Conservation (phyloP, 257 asterid genomes). For the Solanum peruvianum region DNA sequence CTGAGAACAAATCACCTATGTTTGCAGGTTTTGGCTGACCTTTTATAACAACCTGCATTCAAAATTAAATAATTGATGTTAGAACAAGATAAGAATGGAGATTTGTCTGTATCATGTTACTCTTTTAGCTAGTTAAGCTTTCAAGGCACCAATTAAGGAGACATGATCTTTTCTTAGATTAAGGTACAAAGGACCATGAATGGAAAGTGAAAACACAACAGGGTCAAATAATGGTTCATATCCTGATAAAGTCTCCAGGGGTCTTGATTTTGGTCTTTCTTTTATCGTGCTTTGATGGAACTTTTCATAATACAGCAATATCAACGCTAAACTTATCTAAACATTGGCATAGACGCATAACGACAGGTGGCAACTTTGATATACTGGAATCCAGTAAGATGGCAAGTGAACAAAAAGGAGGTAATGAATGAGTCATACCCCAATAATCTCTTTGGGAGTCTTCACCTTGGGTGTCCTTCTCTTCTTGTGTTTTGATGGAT, state of each 20-base stretch:
- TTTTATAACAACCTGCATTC: conserved; percentile 35
- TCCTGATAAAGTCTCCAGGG: conserved; percentile 45
- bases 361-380: background rate
- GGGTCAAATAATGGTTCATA: conserved; percentile 13
- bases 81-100: background rate
- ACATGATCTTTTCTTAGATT: background rate
- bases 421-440: conserved; percentile 29
- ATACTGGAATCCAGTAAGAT: background rate
- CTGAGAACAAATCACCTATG: conserved; percentile 86
- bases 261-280: conserved; percentile 49
- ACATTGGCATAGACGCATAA: background rate
- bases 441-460: conserved; percentile 47
- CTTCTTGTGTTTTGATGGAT: conserved; percentile 55
- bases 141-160: background rate
- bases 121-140: background rate
- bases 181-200: background rate
- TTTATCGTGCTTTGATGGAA: conserved; percentile 52
- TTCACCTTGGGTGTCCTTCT: conserved; percentile 50
- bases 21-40: conserved; percentile 49
- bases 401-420: background rate
- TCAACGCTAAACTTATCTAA: background rate
- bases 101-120: background rate
- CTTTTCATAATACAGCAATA: conserved; percentile 30
- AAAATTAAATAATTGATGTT: background rate
- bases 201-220: background rate